Conservation (phyloP, 2,329 filamentous ascomycete genomes). For the Penicillium olsonii region DNA sequence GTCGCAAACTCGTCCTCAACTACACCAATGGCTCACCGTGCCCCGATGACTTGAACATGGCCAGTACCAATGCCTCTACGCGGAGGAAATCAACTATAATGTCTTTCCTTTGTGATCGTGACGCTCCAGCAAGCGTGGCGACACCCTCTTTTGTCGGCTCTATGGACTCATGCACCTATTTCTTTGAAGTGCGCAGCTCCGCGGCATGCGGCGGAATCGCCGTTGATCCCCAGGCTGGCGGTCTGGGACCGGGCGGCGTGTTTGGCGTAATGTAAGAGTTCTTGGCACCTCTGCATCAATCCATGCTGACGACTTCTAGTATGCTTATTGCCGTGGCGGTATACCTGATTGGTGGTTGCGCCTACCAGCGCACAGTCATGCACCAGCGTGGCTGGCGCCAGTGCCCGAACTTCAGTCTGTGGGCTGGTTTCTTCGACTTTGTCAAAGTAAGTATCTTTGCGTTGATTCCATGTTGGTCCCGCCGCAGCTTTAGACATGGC, state of each 20-base stretch:
- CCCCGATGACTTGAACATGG: slow-evolving; percentile 31
- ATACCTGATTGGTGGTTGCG: slow-evolving; percentile 88
- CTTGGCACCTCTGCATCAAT: background rate
- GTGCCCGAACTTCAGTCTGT: slow-evolving; percentile 89
- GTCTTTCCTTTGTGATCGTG: slow-evolving; percentile 88
- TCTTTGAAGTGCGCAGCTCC: slow-evolving; percentile 86
- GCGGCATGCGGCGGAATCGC: slow-evolving; percentile 78
- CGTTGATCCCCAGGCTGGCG: slow-evolving; percentile 55
- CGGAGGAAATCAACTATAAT: slow-evolving; percentile 76
- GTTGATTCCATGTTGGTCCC: slow-evolving; percentile 40
- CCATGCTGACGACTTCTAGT: slow-evolving; percentile 32
- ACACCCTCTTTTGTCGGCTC: slow-evolving; percentile 83
- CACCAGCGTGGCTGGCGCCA: slow-evolving; percentile 95
- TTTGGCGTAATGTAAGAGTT: slow-evolving; percentile 77
- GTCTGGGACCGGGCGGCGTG: slow-evolving; percentile 69
- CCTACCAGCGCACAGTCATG: slow-evolving; percentile 92
- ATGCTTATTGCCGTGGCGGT: slow-evolving; percentile 74
- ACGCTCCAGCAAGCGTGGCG: slow-evolving; percentile 68
- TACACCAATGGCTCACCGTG: slow-evolving; percentile 78
- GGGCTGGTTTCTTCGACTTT: slow-evolving; percentile 84
- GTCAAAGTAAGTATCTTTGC: slow-evolving; percentile 66
- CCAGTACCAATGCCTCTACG: slow-evolving; percentile 22
- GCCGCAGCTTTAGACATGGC: slow-evolving; percentile 28
- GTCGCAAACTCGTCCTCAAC: slow-evolving; percentile 68
- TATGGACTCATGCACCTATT: slow-evolving; percentile 89